Percentiles rank a stretch among this genome's conserved stretches.
These are phyloP conservation scores for Cyclotella baltica DNA, from an alignment of 108 stramenopile species.

Conservation along the genomic window DNA sequence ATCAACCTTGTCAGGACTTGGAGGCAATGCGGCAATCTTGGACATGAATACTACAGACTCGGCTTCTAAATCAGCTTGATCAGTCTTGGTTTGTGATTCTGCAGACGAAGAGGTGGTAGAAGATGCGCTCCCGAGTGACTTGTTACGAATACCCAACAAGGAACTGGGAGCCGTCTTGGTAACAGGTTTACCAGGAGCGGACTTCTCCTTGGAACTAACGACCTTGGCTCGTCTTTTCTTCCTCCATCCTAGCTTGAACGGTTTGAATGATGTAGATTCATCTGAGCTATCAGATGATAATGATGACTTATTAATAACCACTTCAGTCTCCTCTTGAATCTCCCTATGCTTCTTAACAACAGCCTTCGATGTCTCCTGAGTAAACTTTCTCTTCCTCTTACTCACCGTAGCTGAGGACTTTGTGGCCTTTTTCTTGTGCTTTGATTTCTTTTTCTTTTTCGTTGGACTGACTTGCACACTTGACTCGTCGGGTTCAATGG, in stretches of 20 bases:
- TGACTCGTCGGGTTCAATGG: background rate
- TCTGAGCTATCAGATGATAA: too few species aligned
- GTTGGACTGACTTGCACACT: background rate
- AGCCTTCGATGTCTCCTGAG: background rate
- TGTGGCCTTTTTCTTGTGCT: background rate
- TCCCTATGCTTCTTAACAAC: background rate
- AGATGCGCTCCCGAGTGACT: background rate
- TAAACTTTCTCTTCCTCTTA: background rate
- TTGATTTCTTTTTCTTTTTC: background rate
- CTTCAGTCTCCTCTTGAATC: too few species aligned
- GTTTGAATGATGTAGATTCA: conserved; percentile 5
- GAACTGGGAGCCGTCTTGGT: background rate
- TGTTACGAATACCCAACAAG: background rate
- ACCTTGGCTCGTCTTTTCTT: background rate
- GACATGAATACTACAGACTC: background rate
- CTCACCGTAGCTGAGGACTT: background rate
- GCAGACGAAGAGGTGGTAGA: too few species aligned
- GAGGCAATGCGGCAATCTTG: conserved; percentile 3
- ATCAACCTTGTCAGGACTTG: too few species aligned
- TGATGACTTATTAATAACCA: too few species aligned
- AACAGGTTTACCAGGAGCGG: background rate
- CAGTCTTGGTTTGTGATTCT: too few species aligned
- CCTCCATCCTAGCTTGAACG: background rate
- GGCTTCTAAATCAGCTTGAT: too few species aligned
- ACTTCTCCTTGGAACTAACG: background rate